Evolutionary conservation across 306 rosid genomes (phyloP).

Genomic region (Potentilla sterilis): DNA sequence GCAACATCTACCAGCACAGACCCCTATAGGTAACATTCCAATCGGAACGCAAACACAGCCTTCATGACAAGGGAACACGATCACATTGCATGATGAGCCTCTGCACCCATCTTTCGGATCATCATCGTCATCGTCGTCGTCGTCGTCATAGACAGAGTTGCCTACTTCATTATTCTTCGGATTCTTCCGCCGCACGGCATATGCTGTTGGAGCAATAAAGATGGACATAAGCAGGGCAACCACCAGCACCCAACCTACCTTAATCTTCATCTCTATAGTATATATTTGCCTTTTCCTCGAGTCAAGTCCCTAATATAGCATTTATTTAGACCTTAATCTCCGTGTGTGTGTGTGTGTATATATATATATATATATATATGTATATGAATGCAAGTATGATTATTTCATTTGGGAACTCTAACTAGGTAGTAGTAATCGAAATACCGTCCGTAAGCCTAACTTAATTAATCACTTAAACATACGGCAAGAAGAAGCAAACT

Average conservation of each 20-base stretch:
- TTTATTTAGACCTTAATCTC: background rate
- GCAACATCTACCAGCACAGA: slow-evolving; percentile 4
- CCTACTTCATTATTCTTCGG: background rate
- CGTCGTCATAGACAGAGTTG: background rate
- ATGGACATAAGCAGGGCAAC: background rate
- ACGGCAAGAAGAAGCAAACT: background rate
- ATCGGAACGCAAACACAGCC: slow-evolving; percentile 8
- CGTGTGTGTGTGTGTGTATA: no score
- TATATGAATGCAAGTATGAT: background rate
- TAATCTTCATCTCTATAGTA: background rate
- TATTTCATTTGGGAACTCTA: background rate
- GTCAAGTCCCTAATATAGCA: background rate
- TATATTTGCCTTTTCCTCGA: background rate
- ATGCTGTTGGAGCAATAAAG: background rate
- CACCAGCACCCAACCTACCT: background rate
- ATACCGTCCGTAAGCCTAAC: background rate
- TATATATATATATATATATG: no score
- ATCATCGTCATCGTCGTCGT: background rate
- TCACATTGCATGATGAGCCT: background rate
- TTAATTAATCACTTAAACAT: background rate
- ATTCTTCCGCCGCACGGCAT: background rate
- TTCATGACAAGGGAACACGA: background rate
- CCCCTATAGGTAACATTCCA: background rate
- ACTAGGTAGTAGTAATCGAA: background rate
- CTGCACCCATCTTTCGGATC: background rate